Percentiles rank a stretch among this genome's conserved stretches.
These are phyloP conservation scores for Bisporella sp. DNA, from an alignment of 2,329 filamentous ascomycete species.

Conservation along the genomic window DNA sequence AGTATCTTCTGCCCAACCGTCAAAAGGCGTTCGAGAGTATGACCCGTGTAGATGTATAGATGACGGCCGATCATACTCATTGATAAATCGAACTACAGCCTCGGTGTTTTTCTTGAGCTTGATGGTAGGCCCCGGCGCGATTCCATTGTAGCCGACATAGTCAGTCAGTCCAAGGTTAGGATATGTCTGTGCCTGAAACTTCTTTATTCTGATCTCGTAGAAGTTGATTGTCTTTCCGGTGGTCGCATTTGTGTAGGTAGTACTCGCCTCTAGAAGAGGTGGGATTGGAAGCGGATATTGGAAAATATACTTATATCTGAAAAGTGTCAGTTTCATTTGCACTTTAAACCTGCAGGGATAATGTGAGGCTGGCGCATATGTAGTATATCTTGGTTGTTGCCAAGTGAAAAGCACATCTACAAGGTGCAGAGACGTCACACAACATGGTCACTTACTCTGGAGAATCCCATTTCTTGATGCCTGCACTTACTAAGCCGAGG, in stretches of 20 bases:
- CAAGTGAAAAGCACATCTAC: too few relatives aligned
- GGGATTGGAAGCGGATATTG: slow-evolving; percentile 14
- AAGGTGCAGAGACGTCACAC: too few relatives aligned
- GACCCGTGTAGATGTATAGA: slow-evolving; percentile 42
- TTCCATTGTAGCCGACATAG: slow-evolving; percentile 46
- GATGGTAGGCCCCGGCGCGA: slow-evolving; percentile 46
- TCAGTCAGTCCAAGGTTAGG: slow-evolving; percentile 32
- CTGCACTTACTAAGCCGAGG: background rate
- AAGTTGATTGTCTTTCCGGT: slow-evolving; percentile 32
- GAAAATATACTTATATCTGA: slow-evolving; percentile 19
- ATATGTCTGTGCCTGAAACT: slow-evolving; percentile 35
- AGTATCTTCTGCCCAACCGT: slow-evolving; percentile 49
- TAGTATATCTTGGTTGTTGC: too few relatives aligned
- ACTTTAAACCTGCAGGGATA: too few relatives aligned
- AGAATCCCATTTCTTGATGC: background rate
- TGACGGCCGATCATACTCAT: too few relatives aligned
- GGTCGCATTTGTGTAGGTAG: slow-evolving; percentile 11
- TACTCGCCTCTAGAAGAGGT: slow-evolving; percentile 3
- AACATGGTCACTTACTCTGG: background rate
- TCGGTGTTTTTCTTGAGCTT: slow-evolving; percentile 35
- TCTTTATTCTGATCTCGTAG: slow-evolving; percentile 37
- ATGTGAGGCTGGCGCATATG: too few relatives aligned
- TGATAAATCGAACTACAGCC: slow-evolving; percentile 41
- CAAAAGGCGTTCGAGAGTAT: slow-evolving; percentile 39
- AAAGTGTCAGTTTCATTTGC: too few relatives aligned